Evolutionary conservation across 2,329 filamentous ascomycete genomes (phyloP).

Genomic region (Periconia macrospinosa): DNA sequence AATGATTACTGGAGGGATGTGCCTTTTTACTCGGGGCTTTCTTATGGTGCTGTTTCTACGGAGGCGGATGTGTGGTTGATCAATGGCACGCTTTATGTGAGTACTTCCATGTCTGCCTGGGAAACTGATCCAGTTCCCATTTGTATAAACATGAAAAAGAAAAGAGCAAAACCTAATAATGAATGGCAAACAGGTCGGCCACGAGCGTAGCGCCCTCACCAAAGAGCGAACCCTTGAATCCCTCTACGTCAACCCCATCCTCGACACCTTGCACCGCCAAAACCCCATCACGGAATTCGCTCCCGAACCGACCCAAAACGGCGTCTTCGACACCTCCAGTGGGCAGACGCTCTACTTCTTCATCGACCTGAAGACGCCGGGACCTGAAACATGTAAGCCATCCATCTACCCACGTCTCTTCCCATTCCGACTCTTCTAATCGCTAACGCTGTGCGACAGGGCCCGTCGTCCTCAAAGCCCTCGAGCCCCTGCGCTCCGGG

Average conservation of each 20-base stretch:
- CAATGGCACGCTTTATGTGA: conserved; percentile 57
- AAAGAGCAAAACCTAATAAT: not conserved
- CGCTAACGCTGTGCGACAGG: not conserved
- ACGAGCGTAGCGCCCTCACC: conserved; percentile 57
- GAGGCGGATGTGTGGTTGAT: conserved; percentile 66
- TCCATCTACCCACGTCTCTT: conserved; percentile 7
- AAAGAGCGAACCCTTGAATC: conserved; percentile 56
- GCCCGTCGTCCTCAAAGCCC: conserved; percentile 56
- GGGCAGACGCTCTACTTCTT: conserved; percentile 66
- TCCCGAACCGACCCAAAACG: conserved; percentile 54
- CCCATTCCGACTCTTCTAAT: not conserved
- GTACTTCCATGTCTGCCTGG: conserved; percentile 16
- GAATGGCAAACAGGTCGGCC: conserved; percentile 53
- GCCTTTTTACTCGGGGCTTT: conserved; percentile 56
- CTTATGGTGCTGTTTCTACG: conserved; percentile 59
- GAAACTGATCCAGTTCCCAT: too few relatives aligned
- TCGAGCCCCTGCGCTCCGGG: conserved; percentile 58
- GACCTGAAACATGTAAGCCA: conserved; percentile 52
- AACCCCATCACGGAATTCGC: conserved; percentile 58
- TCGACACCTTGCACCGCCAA: conserved; percentile 57
- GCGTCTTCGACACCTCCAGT: conserved; percentile 62
- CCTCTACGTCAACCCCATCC: conserved; percentile 63
- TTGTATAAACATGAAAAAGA: not conserved
- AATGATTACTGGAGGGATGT: conserved; percentile 62
- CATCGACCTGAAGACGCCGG: conserved; percentile 65